Base-by-base conservation (phyloP, 202 grass and related monocot genomes). In the Panicum virgatum region DNA sequence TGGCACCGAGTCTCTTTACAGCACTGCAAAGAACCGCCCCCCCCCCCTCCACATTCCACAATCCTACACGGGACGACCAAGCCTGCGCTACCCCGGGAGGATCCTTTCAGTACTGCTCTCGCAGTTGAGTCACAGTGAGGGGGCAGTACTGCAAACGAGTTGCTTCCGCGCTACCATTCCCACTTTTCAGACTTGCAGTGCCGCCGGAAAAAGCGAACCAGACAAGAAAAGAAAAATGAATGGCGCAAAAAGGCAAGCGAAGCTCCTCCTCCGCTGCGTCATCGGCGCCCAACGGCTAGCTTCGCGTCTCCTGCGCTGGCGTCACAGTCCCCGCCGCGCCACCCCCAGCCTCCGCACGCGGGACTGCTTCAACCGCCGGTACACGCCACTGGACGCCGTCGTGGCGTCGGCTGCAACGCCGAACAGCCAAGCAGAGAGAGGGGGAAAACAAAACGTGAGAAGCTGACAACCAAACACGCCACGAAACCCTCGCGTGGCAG, bases 281-380 rank as follows among this genome's bases (percentile, higher is more conserved):
- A 37, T 38, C 69, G 44, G 13, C 44, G 30, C 13, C 48, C 74
- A 85, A 80, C 86, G 87, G 82, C 76, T 77, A 81, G 13, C 51
- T 63, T 52, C 46, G 27, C 69, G 27, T 50, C 45, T 72, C 46
- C 69, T 51, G 16, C 44, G 72, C 23, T 57, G 68, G 32, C 61
- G 9, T 77, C 39, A 51, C 75, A 43, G 52, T 57, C 65, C 42
- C 56, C 53, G 65, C 72, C 45, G 26, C 39, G 72, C 68, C 62
- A 69, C 47, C 65, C 81, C 74, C 15, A 87, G 11, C 77, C 92
- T 84, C 69, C 91, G 82, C 27, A 75, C 83, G 45, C 73, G 87
- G 48, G 63, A 22, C 54, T 58, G 22, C 54, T 94, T 94, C 15
- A 94, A 68, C 71, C 87, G 87, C 74, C 87, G 87, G 75, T 89